phyloP scores from a whole-genome alignment of 768 basidiomycete genomes.

The Mycena floridula region DNA sequence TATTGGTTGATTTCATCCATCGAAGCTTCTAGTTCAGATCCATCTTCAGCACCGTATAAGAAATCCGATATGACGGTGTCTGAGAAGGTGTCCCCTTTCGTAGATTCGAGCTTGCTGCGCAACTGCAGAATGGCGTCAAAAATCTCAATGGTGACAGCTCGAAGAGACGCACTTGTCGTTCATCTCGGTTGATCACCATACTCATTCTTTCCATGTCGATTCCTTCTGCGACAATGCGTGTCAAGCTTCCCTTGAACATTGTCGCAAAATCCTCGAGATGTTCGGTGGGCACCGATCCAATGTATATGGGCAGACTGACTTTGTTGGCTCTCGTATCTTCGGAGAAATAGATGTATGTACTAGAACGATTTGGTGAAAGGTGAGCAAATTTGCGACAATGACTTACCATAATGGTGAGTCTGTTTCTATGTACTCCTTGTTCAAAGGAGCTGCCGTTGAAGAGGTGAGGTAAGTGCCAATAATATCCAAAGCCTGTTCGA shows the following conservation, averaged over 20 bases:
- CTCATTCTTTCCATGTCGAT: slow-evolving; percentile 89
- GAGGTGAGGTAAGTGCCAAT: slow-evolving; percentile 87
- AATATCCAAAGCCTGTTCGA: slow-evolving; percentile 69
- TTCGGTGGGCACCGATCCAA: slow-evolving; percentile 80
- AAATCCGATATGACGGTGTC: slow-evolving; percentile 75
- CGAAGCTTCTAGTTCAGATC: slow-evolving; percentile 64
- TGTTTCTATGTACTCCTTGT: slow-evolving; percentile 90
- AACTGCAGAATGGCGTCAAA: slow-evolving; percentile 38
- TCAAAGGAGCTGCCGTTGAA: slow-evolving; percentile 72
- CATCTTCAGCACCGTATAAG: slow-evolving; percentile 79
- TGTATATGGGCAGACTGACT: slow-evolving; percentile 68
- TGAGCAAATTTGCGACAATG: not conserved
- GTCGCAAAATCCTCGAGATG: slow-evolving; percentile 67
- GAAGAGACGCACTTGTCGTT: slow-evolving; percentile 61
- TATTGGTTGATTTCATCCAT: slow-evolving; percentile 80
- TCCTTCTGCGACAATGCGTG: slow-evolving; percentile 63
- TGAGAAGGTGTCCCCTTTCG: slow-evolving; percentile 77
- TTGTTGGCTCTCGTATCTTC: slow-evolving; percentile 70
- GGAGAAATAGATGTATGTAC: slow-evolving; percentile 82
- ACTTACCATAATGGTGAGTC: slow-evolving; percentile 82
- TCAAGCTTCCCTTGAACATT: slow-evolving; percentile 62
- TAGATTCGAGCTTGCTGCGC: slow-evolving; percentile 77
- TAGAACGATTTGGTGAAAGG: slow-evolving; percentile 19
- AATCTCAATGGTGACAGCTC: not conserved
- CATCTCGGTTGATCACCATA: slow-evolving; percentile 81